Evolutionary conservation across 352 stramenopile species (phyloP).

Genomic region (Phytophthora capsici): DNA sequence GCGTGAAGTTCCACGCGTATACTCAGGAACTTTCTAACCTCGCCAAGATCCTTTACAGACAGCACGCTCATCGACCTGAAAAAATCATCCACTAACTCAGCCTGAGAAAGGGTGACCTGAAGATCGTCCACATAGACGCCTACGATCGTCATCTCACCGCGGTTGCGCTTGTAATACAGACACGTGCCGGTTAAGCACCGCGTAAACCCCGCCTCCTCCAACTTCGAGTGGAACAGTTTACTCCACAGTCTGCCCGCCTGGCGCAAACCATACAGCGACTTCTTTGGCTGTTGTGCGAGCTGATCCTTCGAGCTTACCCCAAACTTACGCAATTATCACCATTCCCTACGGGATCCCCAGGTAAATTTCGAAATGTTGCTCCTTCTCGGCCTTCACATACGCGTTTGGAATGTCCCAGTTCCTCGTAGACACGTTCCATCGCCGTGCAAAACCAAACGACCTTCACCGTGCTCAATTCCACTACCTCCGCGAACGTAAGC

Average conservation of each 20-base stretch:
- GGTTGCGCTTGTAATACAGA: constrained; percentile 3
- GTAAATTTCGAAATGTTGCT: background rate
- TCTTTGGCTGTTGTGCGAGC: background rate
- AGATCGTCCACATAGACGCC: constrained; percentile 1
- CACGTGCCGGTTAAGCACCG: background rate
- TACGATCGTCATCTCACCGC: background rate
- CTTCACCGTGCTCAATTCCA: background rate
- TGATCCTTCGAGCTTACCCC: background rate
- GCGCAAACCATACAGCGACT: background rate
- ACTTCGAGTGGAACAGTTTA: background rate
- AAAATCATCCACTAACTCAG: background rate
- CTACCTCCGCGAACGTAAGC: background rate
- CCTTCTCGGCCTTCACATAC: background rate
- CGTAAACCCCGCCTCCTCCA: background rate
- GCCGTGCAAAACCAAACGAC: background rate
- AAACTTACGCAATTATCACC: background rate
- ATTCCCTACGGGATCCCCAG: background rate
- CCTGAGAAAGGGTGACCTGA: background rate
- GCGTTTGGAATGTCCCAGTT: background rate
- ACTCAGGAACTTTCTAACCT: constrained; percentile 2
- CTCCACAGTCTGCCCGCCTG: background rate
- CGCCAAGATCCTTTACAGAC: background rate
- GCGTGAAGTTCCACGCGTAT: background rate
- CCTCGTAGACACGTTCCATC: background rate
- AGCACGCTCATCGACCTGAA: constrained; percentile 1